phyloP scores from a whole-genome alignment of 2,329 filamentous ascomycete species.

The Aspergillus viridinutans region DNA sequence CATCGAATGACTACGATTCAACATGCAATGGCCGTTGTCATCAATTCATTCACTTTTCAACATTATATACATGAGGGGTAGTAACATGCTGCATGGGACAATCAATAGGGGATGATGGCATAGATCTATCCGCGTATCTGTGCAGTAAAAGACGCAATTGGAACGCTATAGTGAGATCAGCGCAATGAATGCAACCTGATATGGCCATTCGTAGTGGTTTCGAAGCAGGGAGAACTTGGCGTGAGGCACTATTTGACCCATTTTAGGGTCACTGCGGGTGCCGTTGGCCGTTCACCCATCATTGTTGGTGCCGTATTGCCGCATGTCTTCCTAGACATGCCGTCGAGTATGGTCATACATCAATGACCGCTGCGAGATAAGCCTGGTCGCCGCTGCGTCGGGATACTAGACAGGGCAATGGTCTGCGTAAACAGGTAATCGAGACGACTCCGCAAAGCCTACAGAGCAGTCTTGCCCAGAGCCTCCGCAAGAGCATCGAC shows the following conservation, averaged over 20 bases:
- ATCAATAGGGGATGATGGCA: neutral
- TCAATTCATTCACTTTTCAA: neutral
- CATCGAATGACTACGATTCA: neutral
- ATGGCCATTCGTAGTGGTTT: neutral
- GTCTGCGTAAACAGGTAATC: neutral
- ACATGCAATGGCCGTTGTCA: neutral
- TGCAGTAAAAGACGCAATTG: neutral
- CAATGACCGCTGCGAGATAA: neutral
- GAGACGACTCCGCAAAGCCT: constrained; percentile 8
- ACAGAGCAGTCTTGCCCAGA: constrained; percentile 62
- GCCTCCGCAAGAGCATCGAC: constrained; percentile 76
- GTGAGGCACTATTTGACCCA: neutral
- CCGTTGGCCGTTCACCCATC: neutral
- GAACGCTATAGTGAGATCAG: neutral
- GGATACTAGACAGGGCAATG: neutral
- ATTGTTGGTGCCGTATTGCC: neutral
- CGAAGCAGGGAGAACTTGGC: neutral
- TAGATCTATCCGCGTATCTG: neutral
- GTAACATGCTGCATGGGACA: neutral
- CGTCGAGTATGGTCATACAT: neutral
- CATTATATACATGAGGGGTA: neutral
- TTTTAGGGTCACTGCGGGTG: neutral
- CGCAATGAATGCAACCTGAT: neutral
- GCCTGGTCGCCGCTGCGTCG: neutral
- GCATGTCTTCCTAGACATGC: constrained; percentile 2